Evolutionary conservation across 805 yeast genomes (phyloP).

Genomic region (Starmera dryadoides): DNA sequence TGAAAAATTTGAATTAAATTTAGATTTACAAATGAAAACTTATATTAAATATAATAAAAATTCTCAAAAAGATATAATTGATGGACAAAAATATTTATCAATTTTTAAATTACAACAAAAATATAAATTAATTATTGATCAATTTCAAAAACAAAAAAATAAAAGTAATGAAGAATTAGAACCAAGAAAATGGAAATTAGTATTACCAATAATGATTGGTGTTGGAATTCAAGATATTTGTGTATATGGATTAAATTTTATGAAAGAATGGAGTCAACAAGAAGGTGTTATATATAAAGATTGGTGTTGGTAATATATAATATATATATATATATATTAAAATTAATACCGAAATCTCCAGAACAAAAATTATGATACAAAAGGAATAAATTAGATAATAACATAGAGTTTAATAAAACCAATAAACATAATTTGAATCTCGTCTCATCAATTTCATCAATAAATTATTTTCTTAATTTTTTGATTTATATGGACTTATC

Average conservation of each 20-base stretch:
- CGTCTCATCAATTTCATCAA: too few species aligned
- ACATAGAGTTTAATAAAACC: too few species aligned
- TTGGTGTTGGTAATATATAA: neutral
- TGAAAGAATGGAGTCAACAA: slow-evolving; percentile 7
- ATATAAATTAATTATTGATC: slow-evolving; percentile 7
- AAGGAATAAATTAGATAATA: too few species aligned
- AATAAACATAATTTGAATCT: too few species aligned
- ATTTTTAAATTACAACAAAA: slow-evolving; percentile 6
- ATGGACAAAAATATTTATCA: slow-evolving; percentile 6
- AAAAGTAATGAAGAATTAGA: neutral
- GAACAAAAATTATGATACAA: too few species aligned
- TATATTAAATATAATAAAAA: slow-evolving; percentile 5
- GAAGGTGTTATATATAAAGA: slow-evolving; percentile 2
- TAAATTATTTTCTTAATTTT: too few species aligned
- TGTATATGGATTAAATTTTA: slow-evolving; percentile 4
- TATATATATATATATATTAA: too few species aligned
- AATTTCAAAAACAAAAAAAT: slow-evolving; percentile 1
- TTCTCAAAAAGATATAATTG: slow-evolving; percentile 3
- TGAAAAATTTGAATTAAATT: neutral
- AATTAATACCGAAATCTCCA: too few species aligned
- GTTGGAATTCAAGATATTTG: slow-evolving; percentile 3
- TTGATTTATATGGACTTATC: neutral
- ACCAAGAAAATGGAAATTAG: neutral
- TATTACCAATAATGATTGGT: slow-evolving; percentile 5
- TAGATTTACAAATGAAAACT: slow-evolving; percentile 1